These are phyloP conservation scores for Fusarium stilboides DNA, from an alignment of 2,329 filamentous ascomycete genomes.

Conservation along the genomic window DNA sequence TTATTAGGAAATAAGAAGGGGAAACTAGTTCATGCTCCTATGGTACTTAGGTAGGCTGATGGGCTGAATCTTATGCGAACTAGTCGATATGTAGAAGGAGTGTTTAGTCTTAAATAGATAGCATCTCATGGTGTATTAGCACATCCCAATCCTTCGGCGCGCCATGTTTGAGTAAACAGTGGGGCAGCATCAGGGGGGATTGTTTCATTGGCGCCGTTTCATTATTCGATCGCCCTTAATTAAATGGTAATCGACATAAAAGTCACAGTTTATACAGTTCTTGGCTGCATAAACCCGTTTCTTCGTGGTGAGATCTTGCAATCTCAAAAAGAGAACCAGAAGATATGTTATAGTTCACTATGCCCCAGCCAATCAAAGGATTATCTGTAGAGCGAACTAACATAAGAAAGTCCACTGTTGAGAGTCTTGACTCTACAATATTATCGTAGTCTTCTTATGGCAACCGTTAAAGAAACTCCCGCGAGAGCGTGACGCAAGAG, in stretches of 20 bases:
- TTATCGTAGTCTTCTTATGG: no score
- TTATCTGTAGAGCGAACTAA: no score
- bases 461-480: no score
- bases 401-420: no score
- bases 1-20: background rate
- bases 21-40: conserved; percentile 4
- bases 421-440: no score
- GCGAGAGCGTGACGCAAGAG: no score
- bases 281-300: conserved; percentile 25
- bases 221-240: conserved; percentile 3
- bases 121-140: conserved; percentile 5
- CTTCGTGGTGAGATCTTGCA: conserved; percentile 6
- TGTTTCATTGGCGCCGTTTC: conserved; percentile 8
- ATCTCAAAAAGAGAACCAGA: no score
- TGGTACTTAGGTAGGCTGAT: background rate
- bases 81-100: background rate
- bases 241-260: background rate
- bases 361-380: no score
- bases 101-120: conserved; percentile 5
- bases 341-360: no score
- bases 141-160: background rate
- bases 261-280: background rate
- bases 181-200: background rate
- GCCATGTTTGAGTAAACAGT: background rate
- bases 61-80: background rate